Evolutionary conservation across 345 rosid genomes (phyloP).

Genomic region (Acer yangbiense): DNA sequence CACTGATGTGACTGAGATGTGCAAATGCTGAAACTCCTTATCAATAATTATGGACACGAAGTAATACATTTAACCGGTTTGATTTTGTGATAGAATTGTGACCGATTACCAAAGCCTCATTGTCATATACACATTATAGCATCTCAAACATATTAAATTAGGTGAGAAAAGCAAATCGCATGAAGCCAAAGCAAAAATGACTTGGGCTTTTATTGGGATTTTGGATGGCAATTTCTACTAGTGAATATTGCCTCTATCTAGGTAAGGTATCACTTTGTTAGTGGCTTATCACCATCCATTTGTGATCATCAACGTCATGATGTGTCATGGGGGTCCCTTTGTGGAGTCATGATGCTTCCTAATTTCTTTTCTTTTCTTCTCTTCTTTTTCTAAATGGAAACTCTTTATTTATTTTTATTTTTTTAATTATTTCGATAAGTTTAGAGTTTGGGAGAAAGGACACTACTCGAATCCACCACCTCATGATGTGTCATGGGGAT

Average conservation of each 20-base stretch:
- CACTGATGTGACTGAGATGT: no score
- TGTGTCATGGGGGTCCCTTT: neutral
- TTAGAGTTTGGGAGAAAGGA: no score
- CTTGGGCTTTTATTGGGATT: neutral
- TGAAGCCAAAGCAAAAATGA: conserved; percentile 5
- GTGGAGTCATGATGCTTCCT: neutral
- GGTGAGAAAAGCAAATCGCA: conserved; percentile 11
- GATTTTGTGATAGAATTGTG: neutral
- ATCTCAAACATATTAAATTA: neutral
- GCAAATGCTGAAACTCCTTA: no score
- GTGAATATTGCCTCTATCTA: neutral
- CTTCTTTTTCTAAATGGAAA: neutral
- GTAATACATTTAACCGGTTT: conserved; percentile 4
- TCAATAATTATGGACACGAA: neutral
- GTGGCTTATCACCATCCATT: neutral
- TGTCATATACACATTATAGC: neutral
- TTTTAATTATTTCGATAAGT: no score
- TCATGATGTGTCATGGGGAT: neutral
- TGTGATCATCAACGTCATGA: neutral
- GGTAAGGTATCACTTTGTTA: neutral
- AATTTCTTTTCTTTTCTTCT: neutral
- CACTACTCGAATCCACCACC: no score
- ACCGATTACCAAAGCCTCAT: conserved; percentile 13
- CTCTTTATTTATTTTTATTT: no score
- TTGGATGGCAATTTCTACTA: neutral